phyloP scores from a whole-genome alignment of 1,139 yeast species.

The Protomyces inundatus region DNA sequence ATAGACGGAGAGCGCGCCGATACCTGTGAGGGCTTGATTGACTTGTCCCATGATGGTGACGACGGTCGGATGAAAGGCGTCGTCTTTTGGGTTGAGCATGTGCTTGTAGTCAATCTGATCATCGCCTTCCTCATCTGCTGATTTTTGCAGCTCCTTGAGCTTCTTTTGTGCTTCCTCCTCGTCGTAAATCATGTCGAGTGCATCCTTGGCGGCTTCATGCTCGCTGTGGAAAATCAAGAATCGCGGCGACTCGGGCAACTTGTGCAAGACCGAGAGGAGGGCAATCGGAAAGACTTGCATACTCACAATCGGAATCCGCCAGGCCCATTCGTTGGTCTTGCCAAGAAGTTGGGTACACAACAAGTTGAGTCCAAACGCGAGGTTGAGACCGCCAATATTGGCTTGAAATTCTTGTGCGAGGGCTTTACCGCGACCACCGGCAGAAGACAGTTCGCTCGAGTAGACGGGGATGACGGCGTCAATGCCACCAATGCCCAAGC shows the following conservation, averaged over 20 bases:
- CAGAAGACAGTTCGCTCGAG: conserved; percentile 10
- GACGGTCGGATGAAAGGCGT: conserved; percentile 21
- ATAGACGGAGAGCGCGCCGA: conserved; percentile 22
- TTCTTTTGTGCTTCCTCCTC: conserved; percentile 8
- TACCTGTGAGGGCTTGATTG: conserved; percentile 24
- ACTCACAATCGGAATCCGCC: conserved; percentile 20
- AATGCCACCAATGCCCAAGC: conserved; percentile 20
- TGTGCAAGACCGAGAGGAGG: conserved; percentile 15
- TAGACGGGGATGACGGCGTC: conserved; percentile 23
- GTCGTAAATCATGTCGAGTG: conserved; percentile 5
- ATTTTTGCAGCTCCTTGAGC: conserved; percentile 11
- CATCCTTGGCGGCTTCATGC: conserved; percentile 10
- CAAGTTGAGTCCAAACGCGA: conserved; percentile 16
- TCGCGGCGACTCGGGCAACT: conserved; percentile 20
- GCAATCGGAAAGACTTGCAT: conserved; percentile 21
- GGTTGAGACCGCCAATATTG: conserved; percentile 14
- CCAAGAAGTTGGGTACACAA: conserved; percentile 9
- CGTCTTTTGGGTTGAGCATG: conserved; percentile 24
- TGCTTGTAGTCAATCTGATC: conserved; percentile 8
- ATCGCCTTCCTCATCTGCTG: conserved; percentile 13
- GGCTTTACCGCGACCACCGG: conserved; percentile 20
- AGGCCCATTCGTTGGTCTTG: conserved; percentile 18
- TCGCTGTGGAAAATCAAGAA: conserved; percentile 15
- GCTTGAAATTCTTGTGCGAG: conserved; percentile 24
- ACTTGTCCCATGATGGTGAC: conserved; percentile 23